phyloP scores from a whole-genome alignment of 192 early-diverging fungal species.

The Backusella circina region DNA sequence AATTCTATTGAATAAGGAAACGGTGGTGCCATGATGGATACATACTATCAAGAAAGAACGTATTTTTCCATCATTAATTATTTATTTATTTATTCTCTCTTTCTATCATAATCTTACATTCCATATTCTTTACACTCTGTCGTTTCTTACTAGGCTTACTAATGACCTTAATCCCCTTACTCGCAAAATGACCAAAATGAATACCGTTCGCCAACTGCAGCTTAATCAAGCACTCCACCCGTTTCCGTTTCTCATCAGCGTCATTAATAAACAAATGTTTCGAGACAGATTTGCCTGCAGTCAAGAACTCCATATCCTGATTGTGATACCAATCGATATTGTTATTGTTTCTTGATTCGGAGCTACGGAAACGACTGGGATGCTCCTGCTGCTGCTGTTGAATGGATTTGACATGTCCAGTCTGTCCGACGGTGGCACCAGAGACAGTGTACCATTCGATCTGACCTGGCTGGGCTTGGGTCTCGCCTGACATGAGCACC shows the following conservation, averaged over 20 bases:
- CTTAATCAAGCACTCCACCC: slow-evolving; percentile 69
- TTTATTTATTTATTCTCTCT: background rate
- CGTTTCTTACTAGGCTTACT: slow-evolving; percentile 91
- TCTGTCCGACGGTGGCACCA: slow-evolving; percentile 23
- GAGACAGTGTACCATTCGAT: slow-evolving; percentile 54
- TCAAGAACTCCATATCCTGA: slow-evolving; percentile 13
- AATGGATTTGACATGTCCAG: slow-evolving; percentile 14
- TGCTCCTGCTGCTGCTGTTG: background rate
- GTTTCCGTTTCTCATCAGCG: slow-evolving; percentile 80
- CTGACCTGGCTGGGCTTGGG: slow-evolving; percentile 40
- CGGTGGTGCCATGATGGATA: slow-evolving; percentile 81
- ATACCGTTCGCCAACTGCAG: slow-evolving; percentile 62
- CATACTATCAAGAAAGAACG: slow-evolving; percentile 58
- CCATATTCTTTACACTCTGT: slow-evolving; percentile 80
- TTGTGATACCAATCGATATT: slow-evolving; percentile 22
- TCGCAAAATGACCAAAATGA: slow-evolving; percentile 64
- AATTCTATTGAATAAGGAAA: slow-evolving; percentile 87
- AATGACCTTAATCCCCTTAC: slow-evolving; percentile 83
- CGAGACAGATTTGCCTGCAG: slow-evolving; percentile 71
- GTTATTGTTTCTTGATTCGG: slow-evolving; percentile 17
- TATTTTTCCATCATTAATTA: too few species aligned
- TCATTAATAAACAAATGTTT: slow-evolving; percentile 86
- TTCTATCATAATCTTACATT: slow-evolving; percentile 37
- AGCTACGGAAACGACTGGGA: slow-evolving; percentile 12
- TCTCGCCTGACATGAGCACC: slow-evolving; percentile 60